phyloP scores from a whole-genome alignment of 2,329 filamentous ascomycete genomes.

The Fusarium citri region DNA sequence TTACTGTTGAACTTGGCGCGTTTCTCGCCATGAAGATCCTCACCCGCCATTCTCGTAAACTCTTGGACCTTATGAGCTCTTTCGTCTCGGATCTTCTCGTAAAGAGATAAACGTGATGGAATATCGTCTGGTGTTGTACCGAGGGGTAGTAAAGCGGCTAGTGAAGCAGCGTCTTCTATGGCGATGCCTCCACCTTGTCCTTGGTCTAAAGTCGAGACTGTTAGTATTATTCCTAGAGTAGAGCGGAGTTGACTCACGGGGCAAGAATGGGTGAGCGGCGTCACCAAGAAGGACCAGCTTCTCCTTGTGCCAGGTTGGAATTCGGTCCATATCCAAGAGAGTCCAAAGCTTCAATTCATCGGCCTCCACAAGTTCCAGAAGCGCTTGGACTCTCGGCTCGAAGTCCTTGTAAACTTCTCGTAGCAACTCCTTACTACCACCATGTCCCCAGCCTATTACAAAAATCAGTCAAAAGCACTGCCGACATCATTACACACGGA shows the following conservation, averaged over 20 bases:
- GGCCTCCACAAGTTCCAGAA: constrained; percentile 58
- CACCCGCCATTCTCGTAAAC: constrained; percentile 64
- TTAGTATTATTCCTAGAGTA: fast-evolving
- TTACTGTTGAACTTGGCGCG: constrained; percentile 56
- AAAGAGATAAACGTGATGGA: constrained; percentile 66
- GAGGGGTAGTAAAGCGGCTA: constrained; percentile 66
- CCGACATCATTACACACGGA: fast-evolving
- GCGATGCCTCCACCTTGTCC: constrained; percentile 64
- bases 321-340: constrained; percentile 69
- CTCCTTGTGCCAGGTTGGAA: constrained; percentile 66
- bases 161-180: constrained; percentile 73
- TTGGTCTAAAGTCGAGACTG: constrained; percentile 5
- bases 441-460: constrained; percentile 54
- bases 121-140: constrained; percentile 60
- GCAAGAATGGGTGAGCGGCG: constrained; percentile 75
- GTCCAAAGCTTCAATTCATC: constrained; percentile 66
- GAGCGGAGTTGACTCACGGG: constrained; percentile 35
- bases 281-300: constrained; percentile 71
- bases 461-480: background rate
- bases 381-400: constrained; percentile 52
- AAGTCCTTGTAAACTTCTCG: constrained; percentile 57
- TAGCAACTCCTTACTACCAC: constrained; percentile 52
- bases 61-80: constrained; percentile 69
- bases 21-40: constrained; percentile 56
- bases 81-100: constrained; percentile 67